Evolutionary conservation across 805 yeast species (phyloP), one percentile per base, ranked within the genome.

Genomic region (Sungouiozyma ichnusensis): DNA sequence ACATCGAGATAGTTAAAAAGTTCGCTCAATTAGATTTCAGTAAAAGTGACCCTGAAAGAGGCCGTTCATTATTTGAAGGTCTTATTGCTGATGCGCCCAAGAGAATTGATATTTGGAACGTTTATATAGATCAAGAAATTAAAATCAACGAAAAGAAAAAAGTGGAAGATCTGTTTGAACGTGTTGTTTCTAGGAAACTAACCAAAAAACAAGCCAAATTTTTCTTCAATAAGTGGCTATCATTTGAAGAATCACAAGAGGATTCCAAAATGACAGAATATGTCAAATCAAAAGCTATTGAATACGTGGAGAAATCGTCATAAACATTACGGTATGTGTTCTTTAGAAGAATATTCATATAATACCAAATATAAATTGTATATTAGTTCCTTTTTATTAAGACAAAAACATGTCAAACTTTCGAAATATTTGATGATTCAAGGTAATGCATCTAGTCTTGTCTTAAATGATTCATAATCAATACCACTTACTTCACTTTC

Each of bases 21-120:
- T 88, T 86, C 65, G 96, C 94, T 18, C 88, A 83, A 62, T 66
- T 88, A 43, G 97, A 90, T 63, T 90, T 81, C 62, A 52, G 70
- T 42, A 80, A 81, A 63, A 97, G 97, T 51, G 95, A 87, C 49
- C 68, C 86, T 7, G 98, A 90, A 64, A 90, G 88, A 62, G 98
- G 94, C 42, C 80, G 97, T 60, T 85, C 97, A 1, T 71, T 90
- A 51, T 85, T 90, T 56, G 97, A 90, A 67, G 97, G 97, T 45
- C 73, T 90, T 49, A 63, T 90, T 41, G 76, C 90, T 18, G 92
- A 88, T 58, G 90, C 84, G 38, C 92, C 96, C 41, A 86, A 86
- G 71, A 77, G 94, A 66, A 76, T 85, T 47, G 98, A 90, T 63
- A 64, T 90, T 47, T 90, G 97, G 97, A 88, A 84, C 56, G 94